phyloP scores from a whole-genome alignment of 441 rosid genomes.

The Mallotus repandus region DNA sequence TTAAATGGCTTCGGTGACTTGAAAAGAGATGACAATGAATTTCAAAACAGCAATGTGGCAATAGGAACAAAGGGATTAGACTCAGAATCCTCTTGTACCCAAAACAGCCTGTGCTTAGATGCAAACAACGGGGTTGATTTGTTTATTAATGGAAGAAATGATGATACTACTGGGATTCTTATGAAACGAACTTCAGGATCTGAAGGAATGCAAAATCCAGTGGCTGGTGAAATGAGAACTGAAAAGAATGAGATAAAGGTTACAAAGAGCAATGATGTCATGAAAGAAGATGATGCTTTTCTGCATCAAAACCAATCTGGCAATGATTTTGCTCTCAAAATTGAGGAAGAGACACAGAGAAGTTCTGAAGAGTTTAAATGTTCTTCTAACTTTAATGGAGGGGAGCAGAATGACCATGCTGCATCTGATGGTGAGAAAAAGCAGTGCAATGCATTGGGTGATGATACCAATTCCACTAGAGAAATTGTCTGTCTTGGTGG shows the following conservation, averaged over 20 bases:
- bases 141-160: constrained; percentile 37
- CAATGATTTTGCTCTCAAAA: constrained; percentile 39
- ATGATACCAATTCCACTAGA: constrained; percentile 31
- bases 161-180: constrained; percentile 45
- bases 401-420: constrained; percentile 40
- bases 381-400: constrained; percentile 37
- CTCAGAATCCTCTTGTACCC: constrained; percentile 70
- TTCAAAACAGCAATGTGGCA: constrained; percentile 37
- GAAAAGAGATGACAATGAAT: constrained; percentile 45
- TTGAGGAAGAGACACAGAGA: constrained; percentile 42
- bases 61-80: constrained; percentile 51
- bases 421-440: constrained; percentile 39
- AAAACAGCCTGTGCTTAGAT: constrained; percentile 50
- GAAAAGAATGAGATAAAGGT: constrained; percentile 45
- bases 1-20: constrained; percentile 46
- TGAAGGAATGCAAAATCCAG: constrained; percentile 41
- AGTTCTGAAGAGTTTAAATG: constrained; percentile 48
- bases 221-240: constrained; percentile 41
- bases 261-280: constrained; percentile 28
- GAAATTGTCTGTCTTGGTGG: constrained; percentile 36
- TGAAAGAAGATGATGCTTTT: constrained; percentile 30
- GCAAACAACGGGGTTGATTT: constrained; percentile 50
- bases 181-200: constrained; percentile 38
- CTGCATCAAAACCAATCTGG: constrained; percentile 36
- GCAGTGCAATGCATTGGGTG: constrained; percentile 28